Evolutionary conservation across 164 flowering plant species (phyloP), one percentile per base, ranked within the genome.

Genomic region (Annona squamosa): DNA sequence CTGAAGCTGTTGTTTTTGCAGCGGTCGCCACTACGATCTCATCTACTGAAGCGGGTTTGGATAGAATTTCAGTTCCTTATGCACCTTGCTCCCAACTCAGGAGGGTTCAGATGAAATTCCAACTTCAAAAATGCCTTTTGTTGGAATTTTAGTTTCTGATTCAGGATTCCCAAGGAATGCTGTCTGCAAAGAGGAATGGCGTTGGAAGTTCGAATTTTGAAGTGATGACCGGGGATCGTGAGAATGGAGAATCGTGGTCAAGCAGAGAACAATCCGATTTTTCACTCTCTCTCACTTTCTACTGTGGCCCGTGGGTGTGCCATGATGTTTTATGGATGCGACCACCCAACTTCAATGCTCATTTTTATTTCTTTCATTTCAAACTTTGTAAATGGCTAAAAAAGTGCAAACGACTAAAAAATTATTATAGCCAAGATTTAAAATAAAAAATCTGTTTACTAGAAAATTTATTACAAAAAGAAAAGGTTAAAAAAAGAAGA

Each of bases 41-140:
- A 16, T 61, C 16, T 48, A 19, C 71, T 19, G 56, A 18, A 45
- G 37, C 63, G 61, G 68, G 68, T 68, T 68, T 62, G 16, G 62
- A 48, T 74, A 13, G 44, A 62, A 69, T 5, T 4, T 12, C n/a
- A 5, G 48, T 19, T 16, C 44, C 65, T 64, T 63, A 71, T 18
- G 3, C 19, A 13, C 41, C 9, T 6, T 71, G 19, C 46, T 42
- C 19, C 4, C 17, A 3, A 66, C 9, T 10, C 43, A 66, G 12
- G 68, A 13, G 68, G 68, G 68, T 66, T 43, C 43, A 26, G 7
- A 41, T 17, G 66, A 42, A 63, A n/a, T 4, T 3, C 26, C 19
- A 18, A 10, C 18, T 26, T 63, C 66, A 1, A 1, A 63, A 26
- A 18, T 41, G 37, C 5, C 5, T 63, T 63, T 4, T 9, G 6